Percentiles rank a stretch among this genome's conserved stretches.
These are phyloP conservation scores for Isoetes taiwanensis DNA, from an alignment of 75 land plant species.

Conservation along the genomic window DNA sequence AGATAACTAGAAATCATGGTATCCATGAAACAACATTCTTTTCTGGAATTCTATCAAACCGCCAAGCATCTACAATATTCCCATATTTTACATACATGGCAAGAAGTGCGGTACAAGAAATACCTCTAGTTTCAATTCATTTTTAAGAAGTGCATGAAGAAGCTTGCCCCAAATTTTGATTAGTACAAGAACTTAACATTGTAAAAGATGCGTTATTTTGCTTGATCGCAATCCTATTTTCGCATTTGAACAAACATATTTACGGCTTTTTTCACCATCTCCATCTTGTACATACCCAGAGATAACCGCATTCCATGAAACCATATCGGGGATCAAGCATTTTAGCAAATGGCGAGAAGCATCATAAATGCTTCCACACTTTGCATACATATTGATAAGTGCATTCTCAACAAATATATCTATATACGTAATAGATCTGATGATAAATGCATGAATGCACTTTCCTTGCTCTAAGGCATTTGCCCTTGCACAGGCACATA, in stretches of 20 bases:
- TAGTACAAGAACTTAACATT: too few relatives aligned
- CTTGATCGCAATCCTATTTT: too few relatives aligned
- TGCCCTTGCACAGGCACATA: slow-evolving; percentile 26
- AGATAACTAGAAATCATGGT: too few relatives aligned
- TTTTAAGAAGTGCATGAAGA: too few relatives aligned
- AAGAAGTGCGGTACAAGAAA: too few relatives aligned
- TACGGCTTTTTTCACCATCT: not conserved
- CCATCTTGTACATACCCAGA: slow-evolving; percentile 11
- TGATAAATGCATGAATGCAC: slow-evolving; percentile 1
- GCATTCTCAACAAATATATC: slow-evolving; percentile 1
- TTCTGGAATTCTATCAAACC: too few relatives aligned
- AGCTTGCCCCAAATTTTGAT: too few relatives aligned
- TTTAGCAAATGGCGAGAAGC: slow-evolving; percentile 5
- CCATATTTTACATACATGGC: too few relatives aligned
- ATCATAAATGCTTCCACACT: slow-evolving; percentile 5
- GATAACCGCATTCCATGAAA: slow-evolving; percentile 15
- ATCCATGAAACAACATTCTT: too few relatives aligned
- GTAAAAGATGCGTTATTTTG: too few relatives aligned
- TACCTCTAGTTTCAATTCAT: too few relatives aligned
- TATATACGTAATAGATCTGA: not conserved
- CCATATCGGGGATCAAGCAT: not conserved
- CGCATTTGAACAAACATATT: slow-evolving; percentile 32
- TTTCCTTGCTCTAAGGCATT: not conserved
- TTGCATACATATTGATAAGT: slow-evolving; percentile 15
- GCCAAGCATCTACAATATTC: too few relatives aligned